Evolutionary conservation across 371 early-diverging fungal species (phyloP).

Genomic region (Blakeslea trispora): DNA sequence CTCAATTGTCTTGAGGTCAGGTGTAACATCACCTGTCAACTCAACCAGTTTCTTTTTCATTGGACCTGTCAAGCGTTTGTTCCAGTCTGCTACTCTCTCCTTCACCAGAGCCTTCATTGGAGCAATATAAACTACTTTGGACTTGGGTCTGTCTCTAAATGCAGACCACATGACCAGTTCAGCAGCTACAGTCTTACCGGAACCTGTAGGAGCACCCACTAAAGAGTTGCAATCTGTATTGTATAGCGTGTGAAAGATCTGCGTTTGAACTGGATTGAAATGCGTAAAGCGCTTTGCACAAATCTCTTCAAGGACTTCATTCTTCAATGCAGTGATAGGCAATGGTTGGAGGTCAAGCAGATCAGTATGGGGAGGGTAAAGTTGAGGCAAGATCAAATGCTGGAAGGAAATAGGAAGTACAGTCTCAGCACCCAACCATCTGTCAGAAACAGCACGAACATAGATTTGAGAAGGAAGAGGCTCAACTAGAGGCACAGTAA

Average conservation of each 20-base stretch:
- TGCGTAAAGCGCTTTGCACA: slow-evolving; percentile 79
- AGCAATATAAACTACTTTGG: slow-evolving; percentile 97
- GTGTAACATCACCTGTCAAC: slow-evolving; percentile 97
- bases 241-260: slow-evolving; percentile 96
- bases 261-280: slow-evolving; percentile 99
- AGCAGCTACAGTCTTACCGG: slow-evolving; percentile 98
- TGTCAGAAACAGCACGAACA: slow-evolving; percentile 88
- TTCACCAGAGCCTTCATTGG: slow-evolving; percentile 99
- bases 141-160: slow-evolving; percentile 79
- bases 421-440: slow-evolving; percentile 92
- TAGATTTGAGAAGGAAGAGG: slow-evolving; percentile 88
- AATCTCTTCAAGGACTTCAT: slow-evolving; percentile 79
- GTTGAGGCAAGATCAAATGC: slow-evolving; percentile 84
- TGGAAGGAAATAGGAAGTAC: slow-evolving; percentile 86
- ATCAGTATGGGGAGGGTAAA: slow-evolving; percentile 86
- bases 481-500: slow-evolving; percentile 88
- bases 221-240: slow-evolving; percentile 84
- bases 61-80: slow-evolving; percentile 68
- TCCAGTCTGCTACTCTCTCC: slow-evolving; percentile 95
- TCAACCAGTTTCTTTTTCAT: slow-evolving; percentile 89
- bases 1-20: slow-evolving; percentile 84
- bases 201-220: slow-evolving; percentile 98
- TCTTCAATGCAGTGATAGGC: slow-evolving; percentile 80
- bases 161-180: slow-evolving; percentile 94
- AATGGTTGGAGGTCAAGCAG: slow-evolving; percentile 87